phyloP scores from a whole-genome alignment of 306 rosid species.

The Hippophae tibetana region DNA sequence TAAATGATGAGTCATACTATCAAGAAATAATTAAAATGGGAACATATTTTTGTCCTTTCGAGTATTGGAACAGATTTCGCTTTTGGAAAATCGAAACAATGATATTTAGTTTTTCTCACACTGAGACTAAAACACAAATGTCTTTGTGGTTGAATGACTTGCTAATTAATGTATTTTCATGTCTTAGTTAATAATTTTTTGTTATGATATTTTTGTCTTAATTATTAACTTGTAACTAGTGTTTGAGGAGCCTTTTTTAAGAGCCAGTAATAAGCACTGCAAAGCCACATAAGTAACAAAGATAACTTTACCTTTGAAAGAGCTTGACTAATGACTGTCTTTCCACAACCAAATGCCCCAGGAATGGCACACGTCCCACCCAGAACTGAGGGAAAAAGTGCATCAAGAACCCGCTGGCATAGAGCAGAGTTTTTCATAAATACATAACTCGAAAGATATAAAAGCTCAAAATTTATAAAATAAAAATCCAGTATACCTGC shows the following conservation, averaged over 20 bases:
- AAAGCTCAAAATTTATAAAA: slow-evolving; percentile 1
- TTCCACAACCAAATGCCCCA: slow-evolving; percentile 99
- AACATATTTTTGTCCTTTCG: too few relatives aligned
- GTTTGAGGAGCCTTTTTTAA: too few relatives aligned
- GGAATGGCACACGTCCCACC: slow-evolving; percentile 99
- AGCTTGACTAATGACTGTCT: slow-evolving; percentile 99
- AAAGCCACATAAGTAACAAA: slow-evolving; percentile 3
- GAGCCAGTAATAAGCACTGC: not conserved
- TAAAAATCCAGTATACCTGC: slow-evolving; percentile 45
- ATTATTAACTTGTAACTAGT: too few relatives aligned
- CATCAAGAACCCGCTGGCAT: slow-evolving; percentile 96
- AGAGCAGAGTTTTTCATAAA: slow-evolving; percentile 21
- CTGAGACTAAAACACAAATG: too few relatives aligned
- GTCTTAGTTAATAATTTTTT: too few relatives aligned
- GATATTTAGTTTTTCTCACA: too few relatives aligned
- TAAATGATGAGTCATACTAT: not conserved
- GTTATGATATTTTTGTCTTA: too few relatives aligned
- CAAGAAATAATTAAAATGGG: too few relatives aligned
- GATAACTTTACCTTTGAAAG: slow-evolving; percentile 72
- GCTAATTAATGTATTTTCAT: too few relatives aligned
- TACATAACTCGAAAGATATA: slow-evolving; percentile 3
- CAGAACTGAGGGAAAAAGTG: slow-evolving; percentile 98
- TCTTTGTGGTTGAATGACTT: too few relatives aligned
- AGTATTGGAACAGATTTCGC: too few relatives aligned
- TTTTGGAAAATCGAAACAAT: too few relatives aligned